Conservation (phyloP, 768 basidiomycete genomes). For the Macrolepiota fuliginosa region DNA sequence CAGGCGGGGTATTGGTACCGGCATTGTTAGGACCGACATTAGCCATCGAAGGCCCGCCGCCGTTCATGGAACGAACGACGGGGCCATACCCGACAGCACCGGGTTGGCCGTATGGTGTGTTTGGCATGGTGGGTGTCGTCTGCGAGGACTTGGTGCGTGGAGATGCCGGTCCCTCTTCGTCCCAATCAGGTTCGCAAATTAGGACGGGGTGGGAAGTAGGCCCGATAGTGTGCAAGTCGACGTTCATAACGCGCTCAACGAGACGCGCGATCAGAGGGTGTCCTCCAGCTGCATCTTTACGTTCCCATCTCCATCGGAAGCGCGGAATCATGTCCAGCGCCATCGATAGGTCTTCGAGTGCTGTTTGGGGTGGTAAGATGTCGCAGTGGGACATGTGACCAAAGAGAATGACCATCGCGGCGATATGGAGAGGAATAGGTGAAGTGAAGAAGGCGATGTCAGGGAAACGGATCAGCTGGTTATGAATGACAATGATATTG, state of each 20-base stretch:
- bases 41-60: slow-evolving; percentile 22
- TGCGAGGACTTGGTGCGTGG: slow-evolving; percentile 38
- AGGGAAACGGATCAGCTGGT: slow-evolving; percentile 79
- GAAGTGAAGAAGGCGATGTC: slow-evolving; percentile 88
- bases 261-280: slow-evolving; percentile 84
- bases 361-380: slow-evolving; percentile 58
- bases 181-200: slow-evolving; percentile 53
- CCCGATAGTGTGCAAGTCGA: slow-evolving; percentile 62
- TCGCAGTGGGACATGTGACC: slow-evolving; percentile 82
- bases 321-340: slow-evolving; percentile 86
- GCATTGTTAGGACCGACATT: slow-evolving; percentile 26
- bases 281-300: slow-evolving; percentile 75
- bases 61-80: slow-evolving; percentile 34
- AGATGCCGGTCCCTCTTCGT: slow-evolving; percentile 35
- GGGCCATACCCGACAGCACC: slow-evolving; percentile 26
- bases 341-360: slow-evolving; percentile 81
- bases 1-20: slow-evolving; percentile 33
- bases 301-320: slow-evolving; percentile 91
- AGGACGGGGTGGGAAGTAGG: slow-evolving; percentile 43
- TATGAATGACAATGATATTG: slow-evolving; percentile 84
- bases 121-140: slow-evolving; percentile 39
- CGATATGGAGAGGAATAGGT: slow-evolving; percentile 84
- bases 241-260: slow-evolving; percentile 76
- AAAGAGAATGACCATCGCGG: slow-evolving; percentile 88
- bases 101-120: slow-evolving; percentile 21